These are phyloP conservation scores for Athelia sp. DNA, from an alignment of 1,284 basidiomycete genomes.

Conservation along the genomic window DNA sequence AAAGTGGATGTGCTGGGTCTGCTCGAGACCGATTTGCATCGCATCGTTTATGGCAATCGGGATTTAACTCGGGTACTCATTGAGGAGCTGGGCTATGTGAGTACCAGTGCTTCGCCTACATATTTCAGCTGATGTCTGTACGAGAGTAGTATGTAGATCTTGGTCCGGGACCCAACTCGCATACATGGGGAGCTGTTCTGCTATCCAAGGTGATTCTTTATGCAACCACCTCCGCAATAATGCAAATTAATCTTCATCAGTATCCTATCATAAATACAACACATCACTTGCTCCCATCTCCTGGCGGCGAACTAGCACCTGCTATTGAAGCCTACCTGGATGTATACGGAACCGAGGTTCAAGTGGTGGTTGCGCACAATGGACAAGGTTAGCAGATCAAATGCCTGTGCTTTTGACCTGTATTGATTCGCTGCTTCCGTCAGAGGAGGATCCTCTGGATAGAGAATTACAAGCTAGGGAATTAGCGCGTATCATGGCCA, in stretches of 20 bases:
- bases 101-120: constrained; percentile 18
- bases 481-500: constrained; percentile 76
- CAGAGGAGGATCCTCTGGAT: constrained; percentile 86
- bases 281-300: constrained; percentile 88
- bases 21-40: constrained; percentile 84
- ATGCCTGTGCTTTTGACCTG: not conserved
- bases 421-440: not conserved
- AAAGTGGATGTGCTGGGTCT: constrained; percentile 79
- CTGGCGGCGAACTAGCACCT: constrained; percentile 85
- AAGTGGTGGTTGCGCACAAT: constrained; percentile 87
- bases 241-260: constrained; percentile 26
- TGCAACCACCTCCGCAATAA: not conserved
- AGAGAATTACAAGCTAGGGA: constrained; percentile 85
- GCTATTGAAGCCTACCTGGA: constrained; percentile 89
- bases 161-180: constrained; percentile 84
- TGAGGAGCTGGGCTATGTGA: constrained; percentile 81
- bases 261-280: constrained; percentile 90
- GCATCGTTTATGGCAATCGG: constrained; percentile 85
- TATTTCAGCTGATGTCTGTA: not conserved
- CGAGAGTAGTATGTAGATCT: constrained; percentile 72
- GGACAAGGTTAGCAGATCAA: constrained; percentile 79
- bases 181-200: constrained; percentile 88
- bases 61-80: constrained; percentile 79
- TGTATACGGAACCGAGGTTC: constrained; percentile 76
- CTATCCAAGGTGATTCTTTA: constrained; percentile 64